Evolutionary conservation across 202 grass and related monocot species (phyloP).

Genomic region (Panicum hallii): DNA sequence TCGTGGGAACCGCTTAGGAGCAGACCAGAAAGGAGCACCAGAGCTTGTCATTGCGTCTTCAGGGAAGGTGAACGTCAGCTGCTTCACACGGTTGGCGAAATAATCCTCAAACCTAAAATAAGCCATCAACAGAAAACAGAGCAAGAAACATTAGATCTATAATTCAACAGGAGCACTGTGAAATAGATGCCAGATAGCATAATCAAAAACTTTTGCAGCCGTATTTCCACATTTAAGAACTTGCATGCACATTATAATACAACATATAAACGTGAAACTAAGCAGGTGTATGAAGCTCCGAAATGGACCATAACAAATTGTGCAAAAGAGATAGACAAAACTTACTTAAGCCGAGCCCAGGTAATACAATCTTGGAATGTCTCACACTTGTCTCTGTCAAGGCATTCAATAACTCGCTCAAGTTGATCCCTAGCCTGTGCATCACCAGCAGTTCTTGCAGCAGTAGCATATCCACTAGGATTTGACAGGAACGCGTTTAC

Average conservation of each 20-base stretch:
- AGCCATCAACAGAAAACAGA: conserved; percentile 26
- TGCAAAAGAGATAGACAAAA: conserved; percentile 15
- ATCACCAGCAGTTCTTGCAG: conserved; percentile 84
- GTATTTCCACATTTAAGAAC: conserved; percentile 1
- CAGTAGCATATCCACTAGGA: conserved; percentile 64
- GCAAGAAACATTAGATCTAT: conserved; percentile 23
- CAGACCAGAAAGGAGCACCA: conserved; percentile 93
- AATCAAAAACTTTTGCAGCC: conserved; percentile 3
- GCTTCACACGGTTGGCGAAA: conserved; percentile 89
- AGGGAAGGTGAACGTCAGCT: conserved; percentile 92
- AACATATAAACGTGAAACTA: conserved; percentile 9
- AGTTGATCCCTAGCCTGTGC: conserved; percentile 93
- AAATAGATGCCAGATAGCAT: neutral
- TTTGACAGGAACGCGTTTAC: conserved; percentile 85
- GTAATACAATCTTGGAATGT: conserved; percentile 90
- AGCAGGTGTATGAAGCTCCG: neutral
- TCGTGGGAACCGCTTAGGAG: conserved; percentile 89
- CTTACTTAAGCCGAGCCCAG: conserved; percentile 92
- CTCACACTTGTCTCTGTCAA: conserved; percentile 79
- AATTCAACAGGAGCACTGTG: neutral
- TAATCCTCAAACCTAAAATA: conserved; percentile 90
- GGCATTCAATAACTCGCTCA: conserved; percentile 89
- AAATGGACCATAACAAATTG: neutral
- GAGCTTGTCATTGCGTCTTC: conserved; percentile 87
- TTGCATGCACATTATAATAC: neutral